Evolutionary conservation across 495 filamentous ascomycete species (phyloP), one percentile per base, ranked within the genome.

Genomic region (Penicillium argentinense): DNA sequence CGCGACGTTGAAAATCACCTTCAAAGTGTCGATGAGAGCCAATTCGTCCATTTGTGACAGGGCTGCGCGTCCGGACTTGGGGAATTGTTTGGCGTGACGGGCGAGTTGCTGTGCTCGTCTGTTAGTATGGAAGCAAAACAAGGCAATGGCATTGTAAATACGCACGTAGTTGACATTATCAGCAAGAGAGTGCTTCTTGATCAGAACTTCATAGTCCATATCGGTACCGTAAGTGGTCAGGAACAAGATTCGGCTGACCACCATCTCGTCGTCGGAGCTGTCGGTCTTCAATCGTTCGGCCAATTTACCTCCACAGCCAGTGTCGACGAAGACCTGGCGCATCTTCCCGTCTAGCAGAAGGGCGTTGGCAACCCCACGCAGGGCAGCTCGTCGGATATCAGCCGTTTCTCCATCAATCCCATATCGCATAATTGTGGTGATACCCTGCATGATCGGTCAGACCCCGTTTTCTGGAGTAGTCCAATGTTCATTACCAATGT

Each of bases 351-450:
- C 76, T 11, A 97, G 75, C 4, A 97, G 71, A 24, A 97, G 69
- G 4, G 90, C 80, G 67, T 98, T 98, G 46, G 91, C 93, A 19
- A 97, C 72, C 53, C 89, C 89, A 46, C 90, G 81, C 23, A 97
- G 67, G 3, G 91, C 93, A 57, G 90, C 83, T 40, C 81, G 82
- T 5, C 88, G 87, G 2, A 85, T 79, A 4, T 78, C 74, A 0
- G 71, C 45, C 6, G 78, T 82, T 40, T 84, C 74, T 5, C 63
- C 59, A 18, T 81, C 71, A 46, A 97, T 84, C 13, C 83, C 89
- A 71, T 93, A 83, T 29, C 71, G 79, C 27, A 80, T 72, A 27
- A 98, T 71, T 4, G 76, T 83, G 32, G 83, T 69, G 28, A 98
- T 86, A 5, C 89, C 90, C 88, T 95, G 49, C n/a, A 24, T 24